Conservation (phyloP, 2,329 filamentous ascomycete species). For the Parascedosporium putredinis region DNA sequence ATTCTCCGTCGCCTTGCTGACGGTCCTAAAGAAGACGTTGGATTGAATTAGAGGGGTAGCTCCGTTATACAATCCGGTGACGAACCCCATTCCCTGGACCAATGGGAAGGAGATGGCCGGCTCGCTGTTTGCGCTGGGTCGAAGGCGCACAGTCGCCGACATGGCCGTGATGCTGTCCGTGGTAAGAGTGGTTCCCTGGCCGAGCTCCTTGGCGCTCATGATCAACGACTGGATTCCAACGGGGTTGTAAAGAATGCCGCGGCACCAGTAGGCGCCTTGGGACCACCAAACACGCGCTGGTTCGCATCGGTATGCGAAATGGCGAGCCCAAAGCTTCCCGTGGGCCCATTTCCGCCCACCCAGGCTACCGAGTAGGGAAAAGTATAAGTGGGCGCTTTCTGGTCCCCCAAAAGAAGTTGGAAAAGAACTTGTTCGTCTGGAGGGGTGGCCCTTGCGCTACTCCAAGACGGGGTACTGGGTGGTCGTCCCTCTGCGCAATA, state of each 20-base stretch:
- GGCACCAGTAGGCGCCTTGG: slow-evolving; percentile 43
- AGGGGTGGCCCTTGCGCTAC: slow-evolving; percentile 40
- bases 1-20: slow-evolving; percentile 47
- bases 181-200: slow-evolving; percentile 44
- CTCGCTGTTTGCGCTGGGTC: slow-evolving; percentile 35
- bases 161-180: slow-evolving; percentile 44
- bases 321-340: slow-evolving; percentile 65
- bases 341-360: slow-evolving; percentile 51
- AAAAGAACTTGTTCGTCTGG: slow-evolving; percentile 71
- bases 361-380: slow-evolving; percentile 65
- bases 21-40: slow-evolving; percentile 60
- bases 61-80: slow-evolving; percentile 67
- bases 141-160: slow-evolving; percentile 59
- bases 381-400: slow-evolving; percentile 59
- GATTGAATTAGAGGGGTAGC: slow-evolving; percentile 64
- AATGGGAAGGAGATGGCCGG: slow-evolving; percentile 67
- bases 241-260: slow-evolving; percentile 70
- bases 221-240: slow-evolving; percentile 72
- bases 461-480: slow-evolving; percentile 46
- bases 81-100: slow-evolving; percentile 80
- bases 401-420: slow-evolving; percentile 71
- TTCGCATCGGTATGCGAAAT: slow-evolving; percentile 62
- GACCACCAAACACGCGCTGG: slow-evolving; percentile 57
- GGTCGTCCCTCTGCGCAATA: slow-evolving; percentile 39
- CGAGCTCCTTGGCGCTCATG: slow-evolving; percentile 68